Evolutionary conservation across 2,329 filamentous ascomycete genomes (phyloP), one percentile per base, ranked within the genome.

Genomic region (Fusarium armeniacum): DNA sequence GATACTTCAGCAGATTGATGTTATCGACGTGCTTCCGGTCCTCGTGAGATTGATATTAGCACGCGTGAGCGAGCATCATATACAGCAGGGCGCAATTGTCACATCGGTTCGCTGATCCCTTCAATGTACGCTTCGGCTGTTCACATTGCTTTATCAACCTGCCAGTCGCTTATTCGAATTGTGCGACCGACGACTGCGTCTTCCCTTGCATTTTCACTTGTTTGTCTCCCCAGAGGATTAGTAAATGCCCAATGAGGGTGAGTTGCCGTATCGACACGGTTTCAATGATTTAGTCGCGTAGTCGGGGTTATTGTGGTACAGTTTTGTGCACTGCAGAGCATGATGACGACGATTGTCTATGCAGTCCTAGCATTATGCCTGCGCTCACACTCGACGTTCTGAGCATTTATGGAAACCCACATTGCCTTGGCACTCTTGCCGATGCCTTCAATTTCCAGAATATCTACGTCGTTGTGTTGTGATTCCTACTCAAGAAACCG

Each of bases 161-260:
- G 60, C 52, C 70, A 67, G 49, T 60, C 58, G 56, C 60, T 35
- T 69, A 52, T 73, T 65, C 61, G 56, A 73, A 62, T 57, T 70
- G 62, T 69, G 62, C 59, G 52, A 56, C 66, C 45, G 41, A 58
- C 61, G 62, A 40, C 41, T 49, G 58, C 62, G 60, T 65, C 52
- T 63, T 61, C 57, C 64, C 67, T 57, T 43, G 45, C 38, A 56
- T 66, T 51, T 73, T 55, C 49, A 67, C 65, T 40, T 49, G 11
- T 33, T 46, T 44, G 15, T 53, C 40, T 36, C 28, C 56, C 44
- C 57, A 35, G 33, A 43, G 33, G 33, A 49, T 62, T 63, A 61
- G 50, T 52, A 51, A 47, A 62, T 26, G 20, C 30, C 56, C 60
- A 43, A 43, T 53, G 35, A 50, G 51, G 53, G 51, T 52, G 49